Evolutionary conservation across 2,329 filamentous ascomycete genomes (phyloP), one percentile per base, ranked within the genome.

Genomic region (Penicillium sp.): DNA sequence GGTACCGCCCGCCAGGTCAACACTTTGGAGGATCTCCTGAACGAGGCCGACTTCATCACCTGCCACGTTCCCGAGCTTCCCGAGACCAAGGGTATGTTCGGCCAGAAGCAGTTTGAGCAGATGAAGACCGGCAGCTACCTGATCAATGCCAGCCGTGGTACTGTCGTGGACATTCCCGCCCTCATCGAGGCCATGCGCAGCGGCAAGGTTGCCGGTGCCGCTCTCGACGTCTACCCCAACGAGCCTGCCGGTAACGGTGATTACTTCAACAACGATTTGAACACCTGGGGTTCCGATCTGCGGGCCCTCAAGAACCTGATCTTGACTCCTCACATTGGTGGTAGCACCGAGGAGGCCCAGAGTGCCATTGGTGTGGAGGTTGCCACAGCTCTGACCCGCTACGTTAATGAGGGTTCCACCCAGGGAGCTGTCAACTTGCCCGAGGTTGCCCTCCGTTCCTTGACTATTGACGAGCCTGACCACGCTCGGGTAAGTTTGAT

Each of bases 321-420:
- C 67, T 83, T 99, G 51, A 96, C 94, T 1, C 95, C 95, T 22
- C 95, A 99, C 76, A 98, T 99, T 72, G 95, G 95, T 69, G 95
- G 95, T 56, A 96, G 92, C 77, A 99, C 95, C 0, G 95, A 99
- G 78, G 95, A 99, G 79, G 95, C 95, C 5, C 95, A 99, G 80
- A 89, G 91, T 59, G 94, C 95, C 16, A 99, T 99, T 74, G 95
- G 95, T 68, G 85, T 96, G 44, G 95, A 99, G 82, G 95, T 99
- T 59, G 87, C 86, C 64, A 89, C 95, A 50, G 90, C 93, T 41
- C 82, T 99, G 54, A 90, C 96, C 58, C 87, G 91, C 70, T 99
- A 98, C 76, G 95, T 98, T 74, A 99, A 98, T 79, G 92, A 95
- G 77, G 95, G 95, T 60, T 87, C 89, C 57, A 99, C 95, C 3